Evolutionary conservation across 2,329 filamentous ascomycete genomes (phyloP).

Genomic region (Niveomyces coronatus): DNA sequence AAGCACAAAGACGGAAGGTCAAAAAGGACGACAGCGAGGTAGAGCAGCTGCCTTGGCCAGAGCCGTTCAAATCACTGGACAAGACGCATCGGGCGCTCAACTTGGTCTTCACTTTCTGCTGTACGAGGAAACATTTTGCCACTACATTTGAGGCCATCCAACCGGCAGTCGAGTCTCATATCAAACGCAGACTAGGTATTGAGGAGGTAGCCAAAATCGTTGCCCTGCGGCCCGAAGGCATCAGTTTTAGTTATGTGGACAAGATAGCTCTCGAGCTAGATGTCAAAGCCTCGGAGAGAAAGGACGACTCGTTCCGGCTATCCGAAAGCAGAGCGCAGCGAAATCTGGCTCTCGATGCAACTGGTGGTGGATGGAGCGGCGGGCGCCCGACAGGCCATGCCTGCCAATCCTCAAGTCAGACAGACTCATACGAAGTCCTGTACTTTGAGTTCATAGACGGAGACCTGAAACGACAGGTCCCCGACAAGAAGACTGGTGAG

Average conservation of each 20-base stretch:
- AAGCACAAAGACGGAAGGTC: neutral
- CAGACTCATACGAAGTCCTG: slow-evolving; percentile 54
- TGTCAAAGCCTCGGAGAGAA: slow-evolving; percentile 52
- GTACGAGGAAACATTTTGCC: slow-evolving; percentile 79
- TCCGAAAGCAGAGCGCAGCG: slow-evolving; percentile 36
- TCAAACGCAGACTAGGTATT: slow-evolving; percentile 55
- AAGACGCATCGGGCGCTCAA: slow-evolving; percentile 79
- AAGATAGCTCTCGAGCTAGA: slow-evolving; percentile 75
- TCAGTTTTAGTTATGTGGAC: slow-evolving; percentile 81
- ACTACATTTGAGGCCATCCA: slow-evolving; percentile 89
- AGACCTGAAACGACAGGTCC: slow-evolving; percentile 73
- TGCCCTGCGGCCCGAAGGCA: slow-evolving; percentile 62
- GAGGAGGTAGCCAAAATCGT: slow-evolving; percentile 78
- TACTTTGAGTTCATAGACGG: slow-evolving; percentile 90
- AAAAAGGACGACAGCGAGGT: slow-evolving; percentile 10
- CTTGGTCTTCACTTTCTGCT: slow-evolving; percentile 90
- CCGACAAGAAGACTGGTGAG: slow-evolving; percentile 62
- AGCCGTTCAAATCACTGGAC: slow-evolving; percentile 59
- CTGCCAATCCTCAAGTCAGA: slow-evolving; percentile 8
- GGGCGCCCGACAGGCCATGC: slow-evolving; percentile 29
- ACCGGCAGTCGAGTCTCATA: slow-evolving; percentile 74
- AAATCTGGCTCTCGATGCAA: slow-evolving; percentile 41
- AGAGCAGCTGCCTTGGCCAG: slow-evolving; percentile 53
- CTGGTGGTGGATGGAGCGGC: slow-evolving; percentile 46
- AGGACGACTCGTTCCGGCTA: slow-evolving; percentile 50